phyloP scores from a whole-genome alignment of 306 rosid species.

The Rosa rugosa region DNA sequence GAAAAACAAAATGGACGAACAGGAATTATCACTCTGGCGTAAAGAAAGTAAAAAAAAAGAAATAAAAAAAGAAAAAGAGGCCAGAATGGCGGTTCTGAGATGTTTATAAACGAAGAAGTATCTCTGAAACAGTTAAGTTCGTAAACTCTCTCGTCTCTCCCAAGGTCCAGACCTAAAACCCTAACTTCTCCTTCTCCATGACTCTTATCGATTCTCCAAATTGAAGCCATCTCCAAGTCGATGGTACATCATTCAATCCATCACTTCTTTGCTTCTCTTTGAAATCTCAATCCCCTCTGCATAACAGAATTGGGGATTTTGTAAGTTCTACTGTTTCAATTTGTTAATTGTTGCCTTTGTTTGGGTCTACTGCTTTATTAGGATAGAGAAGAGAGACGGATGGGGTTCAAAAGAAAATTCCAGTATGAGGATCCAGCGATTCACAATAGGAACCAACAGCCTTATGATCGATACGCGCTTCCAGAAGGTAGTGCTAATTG shows the following conservation, averaged over 20 bases:
- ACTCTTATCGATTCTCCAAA: not conserved
- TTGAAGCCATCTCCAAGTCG: not conserved
- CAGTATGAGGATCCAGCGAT: not conserved
- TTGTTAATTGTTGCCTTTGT: not conserved
- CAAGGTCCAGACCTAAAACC: slow-evolving; percentile 7
- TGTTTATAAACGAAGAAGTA: not conserved
- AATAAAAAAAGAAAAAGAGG: not conserved
- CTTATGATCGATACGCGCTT: slow-evolving; percentile 12
- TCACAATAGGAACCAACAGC: slow-evolving; percentile 9
- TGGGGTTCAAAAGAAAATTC: slow-evolving; percentile 7
- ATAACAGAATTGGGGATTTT: not conserved
- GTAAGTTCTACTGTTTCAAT: not conserved
- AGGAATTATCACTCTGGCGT: too few species aligned
- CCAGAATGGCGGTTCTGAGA: slow-evolving; percentile 5
- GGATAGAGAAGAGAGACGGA: slow-evolving; percentile 13
- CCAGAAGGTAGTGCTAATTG: slow-evolving; percentile 6
- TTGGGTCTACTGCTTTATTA: not conserved
- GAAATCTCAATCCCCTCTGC: not conserved
- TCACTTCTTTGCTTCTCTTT: not conserved
- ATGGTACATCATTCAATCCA: slow-evolving; percentile 11
- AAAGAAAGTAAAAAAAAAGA: too few species aligned
- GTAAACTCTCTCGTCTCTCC: not conserved
- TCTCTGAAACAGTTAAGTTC: not conserved
- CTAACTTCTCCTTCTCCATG: not conserved
- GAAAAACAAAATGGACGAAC: too few species aligned